A percentile compares a stretch with the other conserved stretches of the same genome.
phyloP scores from a whole-genome alignment of 1,139 yeast species.

The Pichia sp. region DNA sequence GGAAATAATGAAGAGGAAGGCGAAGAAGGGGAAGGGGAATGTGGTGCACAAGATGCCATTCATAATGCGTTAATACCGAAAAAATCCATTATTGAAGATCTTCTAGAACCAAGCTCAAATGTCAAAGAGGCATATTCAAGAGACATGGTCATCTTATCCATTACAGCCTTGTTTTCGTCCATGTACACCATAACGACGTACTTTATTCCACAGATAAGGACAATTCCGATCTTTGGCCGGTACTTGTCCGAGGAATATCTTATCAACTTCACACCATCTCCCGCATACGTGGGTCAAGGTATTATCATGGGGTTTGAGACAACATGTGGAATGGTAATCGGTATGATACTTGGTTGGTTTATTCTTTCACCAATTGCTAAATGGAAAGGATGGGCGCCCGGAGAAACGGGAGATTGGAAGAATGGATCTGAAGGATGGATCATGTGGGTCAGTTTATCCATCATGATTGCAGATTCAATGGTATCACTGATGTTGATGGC shows the following conservation, averaged over 20 bases:
- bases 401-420: constrained; percentile 86
- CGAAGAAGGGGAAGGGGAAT: no score
- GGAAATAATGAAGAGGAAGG: no score
- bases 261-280: constrained; percentile 93
- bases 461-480: constrained; percentile 89
- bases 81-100: no score
- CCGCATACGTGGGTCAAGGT: constrained; percentile 97
- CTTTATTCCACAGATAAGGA: constrained; percentile 62
- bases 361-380: constrained; percentile 76
- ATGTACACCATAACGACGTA: constrained; percentile 63
- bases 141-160: constrained; percentile 49
- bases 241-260: constrained; percentile 57
- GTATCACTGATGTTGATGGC: constrained; percentile 71
- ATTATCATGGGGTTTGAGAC: constrained; percentile 96
- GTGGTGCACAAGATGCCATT: no score
- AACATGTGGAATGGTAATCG: constrained; percentile 84
- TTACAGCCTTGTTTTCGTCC: constrained; percentile 66
- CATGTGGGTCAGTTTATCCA: constrained; percentile 85
- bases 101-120: no score
- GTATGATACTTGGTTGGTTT: constrained; percentile 89
- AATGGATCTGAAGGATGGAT: constrained; percentile 97
- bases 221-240: constrained; percentile 70
- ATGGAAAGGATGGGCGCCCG: constrained; percentile 76
- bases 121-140: constrained; percentile 34
- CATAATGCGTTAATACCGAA: no score